phyloP scores from a whole-genome alignment of 2,329 filamentous ascomycete genomes.

The Fusarium lyarnte region DNA sequence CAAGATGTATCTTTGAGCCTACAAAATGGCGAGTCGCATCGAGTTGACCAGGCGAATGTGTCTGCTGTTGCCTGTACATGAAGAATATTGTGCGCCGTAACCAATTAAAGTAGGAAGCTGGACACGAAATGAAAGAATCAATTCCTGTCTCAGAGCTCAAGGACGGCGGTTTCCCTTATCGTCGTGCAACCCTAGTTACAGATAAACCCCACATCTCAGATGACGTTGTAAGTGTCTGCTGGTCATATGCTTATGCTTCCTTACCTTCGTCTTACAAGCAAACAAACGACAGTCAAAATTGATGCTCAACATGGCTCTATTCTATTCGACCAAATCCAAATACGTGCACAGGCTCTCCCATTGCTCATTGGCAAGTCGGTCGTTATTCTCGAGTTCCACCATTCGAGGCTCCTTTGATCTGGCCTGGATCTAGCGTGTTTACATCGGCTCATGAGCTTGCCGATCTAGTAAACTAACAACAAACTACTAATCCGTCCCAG shows the following conservation, averaged over 20 bases:
- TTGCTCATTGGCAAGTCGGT: background rate
- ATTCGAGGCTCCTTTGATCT: background rate
- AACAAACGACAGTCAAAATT: background rate
- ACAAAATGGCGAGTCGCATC: background rate
- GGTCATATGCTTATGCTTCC: background rate
- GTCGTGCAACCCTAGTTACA: background rate
- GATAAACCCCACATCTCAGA: slow-evolving; percentile 22
- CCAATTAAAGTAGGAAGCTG: background rate
- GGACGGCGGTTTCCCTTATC: slow-evolving; percentile 13
- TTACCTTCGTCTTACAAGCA: background rate
- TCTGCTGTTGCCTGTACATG: background rate
- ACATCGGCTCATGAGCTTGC: background rate
- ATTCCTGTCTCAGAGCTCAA: background rate
- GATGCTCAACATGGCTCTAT: background rate
- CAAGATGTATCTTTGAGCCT: background rate
- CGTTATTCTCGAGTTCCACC: background rate
- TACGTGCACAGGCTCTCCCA: background rate
- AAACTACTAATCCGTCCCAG: background rate
- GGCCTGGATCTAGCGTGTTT: background rate
- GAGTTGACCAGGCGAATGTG: background rate
- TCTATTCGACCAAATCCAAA: background rate
- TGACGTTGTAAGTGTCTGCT: slow-evolving; percentile 26
- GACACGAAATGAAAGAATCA: background rate
- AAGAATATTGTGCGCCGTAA: background rate
- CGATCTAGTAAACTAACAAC: background rate